These are phyloP conservation scores for Citrus cavaleriei DNA, from an alignment of 345 rosid species.

Conservation along the genomic window DNA sequence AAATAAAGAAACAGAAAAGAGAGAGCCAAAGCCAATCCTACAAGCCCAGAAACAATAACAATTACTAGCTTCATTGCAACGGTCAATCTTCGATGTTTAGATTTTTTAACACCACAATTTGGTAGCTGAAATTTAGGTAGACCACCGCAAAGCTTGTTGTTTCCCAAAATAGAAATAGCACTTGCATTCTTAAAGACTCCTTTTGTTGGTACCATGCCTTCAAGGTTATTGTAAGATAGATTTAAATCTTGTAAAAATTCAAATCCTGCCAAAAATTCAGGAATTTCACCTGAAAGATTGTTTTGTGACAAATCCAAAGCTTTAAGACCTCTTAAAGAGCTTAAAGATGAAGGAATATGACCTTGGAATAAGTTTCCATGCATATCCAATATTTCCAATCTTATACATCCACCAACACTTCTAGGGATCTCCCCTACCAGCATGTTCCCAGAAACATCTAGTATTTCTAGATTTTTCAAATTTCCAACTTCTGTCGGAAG, in stretches of 20 bases:
- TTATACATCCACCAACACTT: not conserved
- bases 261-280: not conserved
- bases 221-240: not conserved
- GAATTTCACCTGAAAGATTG: not conserved
- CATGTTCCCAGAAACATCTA: not conserved
- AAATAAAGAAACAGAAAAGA: too few relatives aligned
- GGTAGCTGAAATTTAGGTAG: not conserved
- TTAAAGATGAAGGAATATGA: not conserved
- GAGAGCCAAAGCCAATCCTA: not conserved
- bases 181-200: not conserved
- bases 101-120: not conserved
- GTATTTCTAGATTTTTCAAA: not conserved
- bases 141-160: not conserved
- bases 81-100: not conserved
- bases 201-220: not conserved
- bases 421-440: not conserved
- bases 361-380: not conserved
- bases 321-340: not conserved
- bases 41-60: not conserved
- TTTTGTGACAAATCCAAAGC: not conserved
- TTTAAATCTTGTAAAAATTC: not conserved
- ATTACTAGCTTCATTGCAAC: not conserved
- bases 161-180: not conserved
- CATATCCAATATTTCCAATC: not conserved
- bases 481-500: not conserved